phyloP scores from a whole-genome alignment of 495 filamentous ascomycete species.

The Aspergillus heteromorphus region DNA sequence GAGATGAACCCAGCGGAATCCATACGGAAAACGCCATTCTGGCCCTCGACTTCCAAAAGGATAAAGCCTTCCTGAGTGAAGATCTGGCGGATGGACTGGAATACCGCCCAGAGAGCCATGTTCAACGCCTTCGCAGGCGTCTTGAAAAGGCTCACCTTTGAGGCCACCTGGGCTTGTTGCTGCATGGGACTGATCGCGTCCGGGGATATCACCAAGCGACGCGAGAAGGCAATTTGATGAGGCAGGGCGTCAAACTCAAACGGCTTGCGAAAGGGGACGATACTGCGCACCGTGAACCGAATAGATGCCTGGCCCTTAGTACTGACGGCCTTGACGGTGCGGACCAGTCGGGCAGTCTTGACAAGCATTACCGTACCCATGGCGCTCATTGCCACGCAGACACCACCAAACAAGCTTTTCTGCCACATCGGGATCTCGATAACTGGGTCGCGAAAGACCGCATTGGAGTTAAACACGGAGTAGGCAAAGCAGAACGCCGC shows the following conservation, averaged over 20 bases:
- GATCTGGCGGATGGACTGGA: conserved; percentile 36
- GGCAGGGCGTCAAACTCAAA: conserved; percentile 34
- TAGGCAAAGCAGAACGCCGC: conserved; percentile 54
- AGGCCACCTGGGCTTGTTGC: background rate
- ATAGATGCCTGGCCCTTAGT: conserved; percentile 26
- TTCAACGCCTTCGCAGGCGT: conserved; percentile 33
- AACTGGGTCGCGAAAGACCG: conserved; percentile 30
- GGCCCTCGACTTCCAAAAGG: conserved; percentile 38
- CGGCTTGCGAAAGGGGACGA: conserved; percentile 39
- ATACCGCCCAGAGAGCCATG: conserved; percentile 29
- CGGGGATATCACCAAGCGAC: conserved; percentile 25
- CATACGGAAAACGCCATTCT: conserved; percentile 33
- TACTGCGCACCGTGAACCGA: conserved; percentile 33
- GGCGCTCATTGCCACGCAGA: conserved; percentile 40
- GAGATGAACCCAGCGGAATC: conserved; percentile 37
- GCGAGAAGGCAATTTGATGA: conserved; percentile 34
- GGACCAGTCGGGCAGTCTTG: conserved; percentile 32
- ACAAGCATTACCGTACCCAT: conserved; percentile 38
- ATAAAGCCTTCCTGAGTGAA: conserved; percentile 46
- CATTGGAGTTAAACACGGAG: conserved; percentile 50
- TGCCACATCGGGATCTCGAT: conserved; percentile 34
- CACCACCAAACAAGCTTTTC: conserved; percentile 31
- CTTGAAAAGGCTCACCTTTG: conserved; percentile 29
- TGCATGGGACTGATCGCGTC: conserved; percentile 21
- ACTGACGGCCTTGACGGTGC: conserved; percentile 31